A percentile compares a stretch with the other conserved stretches of the same genome.
phyloP scores from a whole-genome alignment of 345 rosid genomes.

The Eucalyptus guilfoylei region DNA sequence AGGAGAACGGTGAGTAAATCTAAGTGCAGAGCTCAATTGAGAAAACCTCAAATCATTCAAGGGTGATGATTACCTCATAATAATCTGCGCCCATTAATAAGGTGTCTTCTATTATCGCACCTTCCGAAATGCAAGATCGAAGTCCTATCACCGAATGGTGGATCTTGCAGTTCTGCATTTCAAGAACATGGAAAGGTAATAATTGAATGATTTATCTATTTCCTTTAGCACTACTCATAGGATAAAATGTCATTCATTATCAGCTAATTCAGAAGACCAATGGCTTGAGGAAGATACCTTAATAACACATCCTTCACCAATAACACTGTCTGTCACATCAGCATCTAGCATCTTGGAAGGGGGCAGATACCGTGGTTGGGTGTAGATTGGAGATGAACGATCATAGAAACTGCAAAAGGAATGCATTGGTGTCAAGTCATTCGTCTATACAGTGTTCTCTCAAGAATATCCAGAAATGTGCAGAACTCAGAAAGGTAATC shows the following conservation, averaged over 20 bases:
- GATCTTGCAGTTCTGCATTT: constrained; percentile 74
- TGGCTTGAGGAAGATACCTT: constrained; percentile 35
- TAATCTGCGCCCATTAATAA: constrained; percentile 95
- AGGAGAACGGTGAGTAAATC: background rate
- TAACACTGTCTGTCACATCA: constrained; percentile 91
- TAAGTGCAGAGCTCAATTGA: background rate
- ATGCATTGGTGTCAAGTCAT: background rate
- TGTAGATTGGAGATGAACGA: constrained; percentile 92
- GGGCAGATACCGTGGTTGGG: constrained; percentile 93
- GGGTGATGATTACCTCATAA: constrained; percentile 49
- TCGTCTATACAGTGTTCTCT: background rate
- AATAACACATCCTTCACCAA: constrained; percentile 96
- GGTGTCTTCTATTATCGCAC: constrained; percentile 89
- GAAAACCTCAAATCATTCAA: background rate
- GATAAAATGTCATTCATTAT: background rate
- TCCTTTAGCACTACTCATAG: background rate
- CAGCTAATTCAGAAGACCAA: background rate
- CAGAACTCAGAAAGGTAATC: background rate
- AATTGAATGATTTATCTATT: background rate
- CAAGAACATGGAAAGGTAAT: background rate
- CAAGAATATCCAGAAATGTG: background rate
- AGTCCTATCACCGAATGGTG: constrained; percentile 96
- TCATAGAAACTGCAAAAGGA: constrained; percentile 67
- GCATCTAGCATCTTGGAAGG: constrained; percentile 99
- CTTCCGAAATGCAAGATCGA: constrained; percentile 91